phyloP scores from a whole-genome alignment of 78 protist genomes.

The Salpingoeca rosetta region DNA sequence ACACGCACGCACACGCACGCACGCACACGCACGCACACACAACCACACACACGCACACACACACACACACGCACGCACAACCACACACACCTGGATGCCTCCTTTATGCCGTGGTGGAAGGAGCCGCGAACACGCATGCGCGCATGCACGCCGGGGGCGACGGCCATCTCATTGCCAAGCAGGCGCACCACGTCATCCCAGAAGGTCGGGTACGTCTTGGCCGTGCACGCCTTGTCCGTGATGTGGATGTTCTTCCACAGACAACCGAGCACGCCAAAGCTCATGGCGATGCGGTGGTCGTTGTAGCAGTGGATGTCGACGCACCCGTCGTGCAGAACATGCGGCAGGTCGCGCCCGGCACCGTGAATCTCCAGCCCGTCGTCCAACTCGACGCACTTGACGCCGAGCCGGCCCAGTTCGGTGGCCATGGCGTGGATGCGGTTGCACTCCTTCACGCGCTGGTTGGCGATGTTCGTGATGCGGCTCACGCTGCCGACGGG shows the following conservation, averaged over 20 bases:
- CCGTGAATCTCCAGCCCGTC: slow-evolving; percentile 56
- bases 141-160: not conserved
- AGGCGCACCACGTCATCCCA: slow-evolving; percentile 40
- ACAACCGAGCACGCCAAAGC: slow-evolving; percentile 54
- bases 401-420: slow-evolving; percentile 15
- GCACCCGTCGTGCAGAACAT: not conserved
- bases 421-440: slow-evolving; percentile 48
- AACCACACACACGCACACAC: too few relatives aligned
- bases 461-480: slow-evolving; percentile 66
- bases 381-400: slow-evolving; percentile 25
- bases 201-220: slow-evolving; percentile 69
- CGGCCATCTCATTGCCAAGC: not conserved
- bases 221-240: slow-evolving; percentile 56
- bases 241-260: slow-evolving; percentile 35
- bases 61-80: too few relatives aligned
- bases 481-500: slow-evolving; percentile 9
- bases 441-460: slow-evolving; percentile 68
- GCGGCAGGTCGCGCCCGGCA: not conserved
- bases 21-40: too few relatives aligned
- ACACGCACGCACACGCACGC: too few relatives aligned
- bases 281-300: slow-evolving; percentile 78
- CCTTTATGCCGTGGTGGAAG: not conserved
- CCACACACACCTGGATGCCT: too few relatives aligned
- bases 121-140: not conserved
- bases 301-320: slow-evolving; percentile 48